Evolutionary conservation across 2,329 filamentous ascomycete genomes (phyloP), one percentile per base, ranked within the genome.

Genomic region (Aspergillus pseudotamarii): DNA sequence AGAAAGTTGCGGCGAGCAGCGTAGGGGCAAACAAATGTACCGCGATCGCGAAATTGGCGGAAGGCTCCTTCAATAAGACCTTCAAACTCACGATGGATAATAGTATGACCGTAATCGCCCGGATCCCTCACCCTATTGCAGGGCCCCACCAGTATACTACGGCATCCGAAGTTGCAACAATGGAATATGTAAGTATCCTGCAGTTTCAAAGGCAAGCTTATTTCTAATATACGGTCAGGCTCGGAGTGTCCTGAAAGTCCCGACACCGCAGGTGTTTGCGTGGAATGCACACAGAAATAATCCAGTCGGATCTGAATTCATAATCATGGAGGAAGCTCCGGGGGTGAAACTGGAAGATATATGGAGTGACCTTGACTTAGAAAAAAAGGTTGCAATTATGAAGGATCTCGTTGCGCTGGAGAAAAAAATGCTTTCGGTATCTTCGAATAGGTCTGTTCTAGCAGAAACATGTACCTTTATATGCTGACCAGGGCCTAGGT

Each of bases 41-140:
- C 10, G 72, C 71, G 6, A 79, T 82, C 12, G 72, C 58, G 10
- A 80, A 80, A 64, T 58, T 79, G 12, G 73, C 68, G 9, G 76
- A 80, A 70, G 77, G 77, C 46, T 71, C 71, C 38, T 79, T 72
- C 64, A 79, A 75, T 67, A 79, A 79, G 61, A 70, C 60, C 2
- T 72, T 71, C 41, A 53, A 70, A 6, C 69, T 79, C 28, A 46
- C 66, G 2, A 71, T 72, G 69, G 53, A 66, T 55, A 64, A 71
- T 59, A 66, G 65, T n/a, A 66, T 56, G 56, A 23, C 50, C 21
- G 63, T 68, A 1, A 61, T 73, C 19, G 68, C 70, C 23, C 57
- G 68, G 53, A 69, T 74, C 46, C 68, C 66, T 45, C 66, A 71
- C 57, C 68, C 65, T 21, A 71, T 68, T 64, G 66, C 70, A 3